Base-by-base conservation (phyloP, 305 asterid genomes). In the Ilex paraguariensis region DNA sequence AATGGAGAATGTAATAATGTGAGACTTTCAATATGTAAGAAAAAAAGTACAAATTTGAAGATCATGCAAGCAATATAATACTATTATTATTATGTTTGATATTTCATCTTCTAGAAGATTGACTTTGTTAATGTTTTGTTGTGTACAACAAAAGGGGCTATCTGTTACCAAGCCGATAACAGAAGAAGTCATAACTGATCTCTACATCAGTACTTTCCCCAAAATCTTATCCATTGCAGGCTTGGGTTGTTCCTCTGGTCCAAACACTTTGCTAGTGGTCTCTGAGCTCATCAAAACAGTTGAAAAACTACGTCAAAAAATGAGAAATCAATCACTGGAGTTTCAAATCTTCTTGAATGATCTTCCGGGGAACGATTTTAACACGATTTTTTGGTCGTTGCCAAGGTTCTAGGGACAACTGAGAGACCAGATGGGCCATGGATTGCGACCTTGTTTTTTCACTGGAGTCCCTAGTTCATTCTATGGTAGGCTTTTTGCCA, bases 391-490 rank as follows among this genome's bases (percentile, higher is more conserved):
- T 59, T 42, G 31, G 45, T 68, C 70, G 3, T 33, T 73, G 6
- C 45, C 66, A 11, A n/a, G 32, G 7, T 70, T 70, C 21, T 58
- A 55, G 10, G 57, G 59, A 17, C 36, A 54, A 0, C 10, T 70
- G 1, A n/a, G 13, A 9, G 10, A 54, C 0, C 58, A 59, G 12
- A 44, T 44, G 10, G 49, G 49, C 0, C 1, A 0, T 44, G 49
- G 49, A 44, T 44, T 65, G 39, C 67, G 71, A 28, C 48, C 62
- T 6, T 70, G 67, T 30, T 33, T 59, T 45, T 62, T 70, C 30
- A 30, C 63, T 39, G 67, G 71, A 32, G 75, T 70, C 13, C 70
- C 70, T 36, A 79, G 73, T 4, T 77, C 86, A 2, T 81, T 75
- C 71, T 70, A 77, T 13, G 21, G 59, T 30, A 65, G 80, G 49